These are phyloP conservation scores for Nevesoporus exiguus DNA, from an alignment of 768 basidiomycete genomes.

Conservation along the genomic window DNA sequence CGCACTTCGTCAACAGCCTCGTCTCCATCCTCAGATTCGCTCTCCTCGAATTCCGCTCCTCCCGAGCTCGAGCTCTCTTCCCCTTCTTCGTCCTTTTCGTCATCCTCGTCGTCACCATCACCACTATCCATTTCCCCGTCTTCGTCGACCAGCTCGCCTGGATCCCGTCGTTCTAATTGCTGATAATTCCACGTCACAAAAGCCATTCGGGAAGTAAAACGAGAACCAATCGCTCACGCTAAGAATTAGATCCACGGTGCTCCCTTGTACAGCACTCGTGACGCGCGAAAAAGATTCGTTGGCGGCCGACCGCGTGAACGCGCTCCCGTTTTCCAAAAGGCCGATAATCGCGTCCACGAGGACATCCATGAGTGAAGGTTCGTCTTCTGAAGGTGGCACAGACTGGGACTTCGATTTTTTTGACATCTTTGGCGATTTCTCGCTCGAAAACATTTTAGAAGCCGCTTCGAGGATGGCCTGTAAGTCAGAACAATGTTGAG, in stretches of 20 bases:
- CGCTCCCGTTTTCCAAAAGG: conserved; percentile 78
- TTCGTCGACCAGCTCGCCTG: conserved; percentile 46
- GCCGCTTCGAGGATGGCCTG: conserved; percentile 63
- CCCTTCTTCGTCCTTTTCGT: conserved; percentile 36
- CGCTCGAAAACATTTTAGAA: conserved; percentile 46
- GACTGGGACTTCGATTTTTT: conserved; percentile 33
- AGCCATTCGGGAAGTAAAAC: background rate
- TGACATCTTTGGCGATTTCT: conserved; percentile 36
- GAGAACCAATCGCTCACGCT: conserved; percentile 49
- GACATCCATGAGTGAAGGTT: conserved; percentile 70
- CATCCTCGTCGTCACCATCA: conserved; percentile 31
- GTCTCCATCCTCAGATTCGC: conserved; percentile 47
- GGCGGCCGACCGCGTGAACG: conserved; percentile 75
- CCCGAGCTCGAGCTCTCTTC: conserved; percentile 34
- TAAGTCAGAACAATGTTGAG: background rate
- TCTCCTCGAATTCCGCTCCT: conserved; percentile 34
- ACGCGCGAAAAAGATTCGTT: conserved; percentile 78
- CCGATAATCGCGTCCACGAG: conserved; percentile 90
- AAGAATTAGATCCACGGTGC: conserved; percentile 77
- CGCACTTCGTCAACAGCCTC: conserved; percentile 50
- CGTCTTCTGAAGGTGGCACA: conserved; percentile 17
- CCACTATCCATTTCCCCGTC: conserved; percentile 43
- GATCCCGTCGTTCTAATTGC: conserved; percentile 81
- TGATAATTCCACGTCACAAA: conserved; percentile 30
- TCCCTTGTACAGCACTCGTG: conserved; percentile 59